Conservation (phyloP, 441 rosid genomes). For the Erodium texanum region DNA sequence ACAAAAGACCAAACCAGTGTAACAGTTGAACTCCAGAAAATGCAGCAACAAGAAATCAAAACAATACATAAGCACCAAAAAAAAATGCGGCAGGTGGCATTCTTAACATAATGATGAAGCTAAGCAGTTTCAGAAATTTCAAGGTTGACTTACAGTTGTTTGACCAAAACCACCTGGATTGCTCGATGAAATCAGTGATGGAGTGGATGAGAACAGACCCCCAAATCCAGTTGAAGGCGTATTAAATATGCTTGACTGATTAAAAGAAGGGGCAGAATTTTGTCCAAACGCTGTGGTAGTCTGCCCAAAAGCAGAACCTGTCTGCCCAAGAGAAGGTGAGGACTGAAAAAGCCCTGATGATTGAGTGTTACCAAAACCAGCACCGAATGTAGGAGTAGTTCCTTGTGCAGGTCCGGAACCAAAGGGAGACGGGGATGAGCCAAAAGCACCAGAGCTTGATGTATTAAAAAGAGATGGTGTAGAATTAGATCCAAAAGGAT, state of each 20-base stretch:
- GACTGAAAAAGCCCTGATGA: constrained; percentile 52
- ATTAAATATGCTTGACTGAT: constrained; percentile 41
- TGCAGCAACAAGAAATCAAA: background rate
- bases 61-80: background rate
- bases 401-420: constrained; percentile 37
- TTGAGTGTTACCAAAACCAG: constrained; percentile 42
- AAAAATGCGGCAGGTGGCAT: too few species aligned
- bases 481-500: constrained; percentile 29
- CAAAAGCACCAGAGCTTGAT: constrained; percentile 38
- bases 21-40: background rate
- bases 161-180: constrained; percentile 39
- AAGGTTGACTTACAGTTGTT: constrained; percentile 36
- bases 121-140: too few species aligned
- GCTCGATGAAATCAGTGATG: constrained; percentile 40
- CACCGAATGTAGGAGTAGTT: constrained; percentile 38
- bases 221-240: constrained; percentile 47
- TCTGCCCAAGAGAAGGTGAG: constrained; percentile 37
- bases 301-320: constrained; percentile 46
- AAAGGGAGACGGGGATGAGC: constrained; percentile 57
- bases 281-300: constrained; percentile 41
- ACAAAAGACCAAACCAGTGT: background rate
- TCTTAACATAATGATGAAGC: too few species aligned
- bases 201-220: constrained; percentile 43
- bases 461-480: constrained; percentile 42
- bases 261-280: constrained; percentile 29